Base-by-base conservation (phyloP, 1,139 yeast genomes). In the Yamadazyma aaseri region DNA sequence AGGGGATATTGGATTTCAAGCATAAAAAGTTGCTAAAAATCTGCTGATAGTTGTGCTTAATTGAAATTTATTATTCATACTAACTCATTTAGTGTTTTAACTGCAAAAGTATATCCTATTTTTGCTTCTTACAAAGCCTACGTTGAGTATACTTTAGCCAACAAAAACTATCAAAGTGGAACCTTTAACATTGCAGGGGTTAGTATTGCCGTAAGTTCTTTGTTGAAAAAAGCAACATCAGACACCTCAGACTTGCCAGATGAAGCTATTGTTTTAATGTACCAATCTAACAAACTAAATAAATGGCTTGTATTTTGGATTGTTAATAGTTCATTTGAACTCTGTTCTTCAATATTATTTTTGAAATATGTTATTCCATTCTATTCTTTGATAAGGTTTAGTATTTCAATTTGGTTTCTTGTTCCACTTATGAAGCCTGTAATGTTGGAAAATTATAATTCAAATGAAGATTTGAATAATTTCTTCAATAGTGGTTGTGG, bases 281-380 rank as follows among this genome's bases (percentile, higher is more conserved):
- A 38, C 15, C 36, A 41, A 11, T 30, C 40, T 3, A 46, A 37
- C 17, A 53, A 66, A 10, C 53, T 75, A 26, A 76, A 76, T 35
- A 76, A 79, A 48, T 76, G 83, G 79, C 54, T 75, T 21, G 61
- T 73, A 13, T 80, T 77, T 49, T 80, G 86, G 86, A 57, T 76
- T 12, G 70, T 76, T 1, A 55, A 62, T 31, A 64, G 74, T 1
- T 41, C 64, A 6, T 49, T 65, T 21, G 57, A 55, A n/a, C 48
- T 55, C 14, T 46, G 53, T 11, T 76, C 63, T 44, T 44, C 54
- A 35, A 34, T 65, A 17, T 49, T 68, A 17, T 50, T 62, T 23
- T 52, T 73, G 20, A 38, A 64, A 14, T 47, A 56, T 27, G 41
- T 68, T 17, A 31, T 78, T 15, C 86, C 86, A 1, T 69, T 79